Evolutionary conservation across 1,284 basidiomycete genomes (phyloP), one percentile per base, ranked within the genome.

Genomic region (Cryptococcus neoformans): DNA sequence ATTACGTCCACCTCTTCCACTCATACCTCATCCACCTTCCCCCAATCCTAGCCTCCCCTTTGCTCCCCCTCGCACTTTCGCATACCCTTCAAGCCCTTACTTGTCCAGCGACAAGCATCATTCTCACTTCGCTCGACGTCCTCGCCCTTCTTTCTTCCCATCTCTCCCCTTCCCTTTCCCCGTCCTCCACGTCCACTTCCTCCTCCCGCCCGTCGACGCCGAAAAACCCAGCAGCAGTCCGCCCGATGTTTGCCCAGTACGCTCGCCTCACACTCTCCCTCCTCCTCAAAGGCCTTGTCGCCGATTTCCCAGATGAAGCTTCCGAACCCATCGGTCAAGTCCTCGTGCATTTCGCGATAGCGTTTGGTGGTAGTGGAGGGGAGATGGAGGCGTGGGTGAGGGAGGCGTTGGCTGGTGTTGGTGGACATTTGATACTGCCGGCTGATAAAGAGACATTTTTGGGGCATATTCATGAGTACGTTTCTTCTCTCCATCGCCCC

Each of bases 251-350:
- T 46, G 82, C 84, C 47, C 85, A 87, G 62, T 87, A 91, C 69
- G 92, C 91, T 5, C 82, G 83, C 56, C 83, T 85, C 62, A 81
- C 97, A 21, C 76, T 88, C n/a, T 82, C 82, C 7, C 83, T 86
- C 60, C 72, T 95, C 34, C 80, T 98, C 45, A 80, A 82, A 35
- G 92, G 94, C 2, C 80, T 97, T 14, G 85, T 92, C 3, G 85
- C 86, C 36, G 86, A 89, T 58, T 98, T 94, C 74, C 90, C 90
- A 2, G 92, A 94, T 66, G 94, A 98, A 60, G 83, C 86, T 1
- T 82, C 87, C 35, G 83, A 88, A 6, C 76, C 82, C 46, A 86
- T 93, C 38, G 84, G 92, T 46, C 85, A 86, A 2, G 85, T 96
- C 62, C 83, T 97, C 69, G 83, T 89, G 39, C 81, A 85, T 36